Percentiles rank a stretch among this genome's conserved stretches.
Evolutionary conservation across 257 asterid genomes (phyloP).

Genomic region (Oldenlandia corymbosa): DNA sequence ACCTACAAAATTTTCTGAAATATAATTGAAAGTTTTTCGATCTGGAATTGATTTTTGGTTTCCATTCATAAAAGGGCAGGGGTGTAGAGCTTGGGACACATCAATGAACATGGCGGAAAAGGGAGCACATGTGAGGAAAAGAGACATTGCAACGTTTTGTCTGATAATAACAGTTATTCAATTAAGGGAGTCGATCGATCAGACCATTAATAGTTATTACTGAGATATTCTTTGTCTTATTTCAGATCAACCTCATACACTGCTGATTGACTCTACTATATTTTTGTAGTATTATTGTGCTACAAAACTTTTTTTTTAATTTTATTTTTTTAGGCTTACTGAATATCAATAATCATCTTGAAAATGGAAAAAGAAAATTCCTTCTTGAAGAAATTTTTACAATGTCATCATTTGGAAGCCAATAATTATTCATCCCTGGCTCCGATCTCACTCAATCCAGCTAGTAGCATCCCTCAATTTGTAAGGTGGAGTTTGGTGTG

Average conservation of each 20-base stretch:
- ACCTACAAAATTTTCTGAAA: too few relatives aligned
- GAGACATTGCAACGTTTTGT: constrained; percentile 14
- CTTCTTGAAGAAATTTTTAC: not conserved
- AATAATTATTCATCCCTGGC: constrained; percentile 5
- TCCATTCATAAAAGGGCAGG: not conserved
- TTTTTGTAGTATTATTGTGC: too few relatives aligned
- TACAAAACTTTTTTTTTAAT: too few relatives aligned
- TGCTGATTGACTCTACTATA: too few relatives aligned
- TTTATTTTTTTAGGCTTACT: too few relatives aligned
- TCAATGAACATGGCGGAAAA: not conserved
- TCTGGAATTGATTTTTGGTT: not conserved
- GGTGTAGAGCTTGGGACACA: not conserved
- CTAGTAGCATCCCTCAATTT: too few relatives aligned
- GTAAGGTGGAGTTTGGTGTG: too few relatives aligned
- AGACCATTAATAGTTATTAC: not conserved
- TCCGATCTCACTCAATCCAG: too few relatives aligned
- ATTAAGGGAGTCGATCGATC: not conserved
- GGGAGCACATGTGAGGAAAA: constrained; percentile 14
- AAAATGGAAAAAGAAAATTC: not conserved
- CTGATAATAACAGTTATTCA: not conserved
- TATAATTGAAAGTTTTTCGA: not conserved
- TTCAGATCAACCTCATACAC: not conserved
- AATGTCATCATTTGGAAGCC: not conserved
- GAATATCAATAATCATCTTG: too few relatives aligned
- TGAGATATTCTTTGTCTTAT: constrained; percentile 14